phyloP scores from a whole-genome alignment of 1,139 yeast species.

The Geotrichum cucujoidarum region DNA sequence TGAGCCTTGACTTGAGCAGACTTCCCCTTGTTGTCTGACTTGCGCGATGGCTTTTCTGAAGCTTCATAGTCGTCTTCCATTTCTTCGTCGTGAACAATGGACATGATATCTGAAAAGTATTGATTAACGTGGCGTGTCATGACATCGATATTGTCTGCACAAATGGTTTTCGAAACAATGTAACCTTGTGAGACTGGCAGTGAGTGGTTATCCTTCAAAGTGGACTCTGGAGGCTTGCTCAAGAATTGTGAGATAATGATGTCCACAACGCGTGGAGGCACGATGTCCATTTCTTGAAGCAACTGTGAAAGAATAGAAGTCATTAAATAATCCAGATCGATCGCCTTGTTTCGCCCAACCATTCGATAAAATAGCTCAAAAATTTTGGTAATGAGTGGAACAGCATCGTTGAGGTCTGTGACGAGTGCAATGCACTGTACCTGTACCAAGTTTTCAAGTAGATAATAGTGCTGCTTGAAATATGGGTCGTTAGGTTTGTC shows the following conservation, averaged over 20 bases:
- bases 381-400: constrained; percentile 48
- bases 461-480: constrained; percentile 59
- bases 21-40: not conserved
- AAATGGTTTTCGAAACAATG: constrained; percentile 60
- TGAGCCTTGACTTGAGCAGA: constrained; percentile 39
- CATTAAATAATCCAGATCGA: constrained; percentile 48
- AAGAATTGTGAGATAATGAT: constrained; percentile 54
- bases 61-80: constrained; percentile 26
- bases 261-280: constrained; percentile 62
- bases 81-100: constrained; percentile 31
- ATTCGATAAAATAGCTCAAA: constrained; percentile 63
- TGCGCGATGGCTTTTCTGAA: not conserved
- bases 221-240: constrained; percentile 38
- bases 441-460: constrained; percentile 68
- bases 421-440: constrained; percentile 74
- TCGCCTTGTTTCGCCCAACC: constrained; percentile 23
- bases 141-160: constrained; percentile 67
- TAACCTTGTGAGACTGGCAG: constrained; percentile 52
- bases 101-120: constrained; percentile 68
- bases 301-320: constrained; percentile 70
- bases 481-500: constrained; percentile 59
- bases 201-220: constrained; percentile 30
- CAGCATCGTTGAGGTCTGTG: constrained; percentile 67
- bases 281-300: constrained; percentile 64
- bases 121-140: constrained; percentile 76